phyloP scores from a whole-genome alignment of 2,329 filamentous ascomycete species.

The Davidsoniella virescens region DNA sequence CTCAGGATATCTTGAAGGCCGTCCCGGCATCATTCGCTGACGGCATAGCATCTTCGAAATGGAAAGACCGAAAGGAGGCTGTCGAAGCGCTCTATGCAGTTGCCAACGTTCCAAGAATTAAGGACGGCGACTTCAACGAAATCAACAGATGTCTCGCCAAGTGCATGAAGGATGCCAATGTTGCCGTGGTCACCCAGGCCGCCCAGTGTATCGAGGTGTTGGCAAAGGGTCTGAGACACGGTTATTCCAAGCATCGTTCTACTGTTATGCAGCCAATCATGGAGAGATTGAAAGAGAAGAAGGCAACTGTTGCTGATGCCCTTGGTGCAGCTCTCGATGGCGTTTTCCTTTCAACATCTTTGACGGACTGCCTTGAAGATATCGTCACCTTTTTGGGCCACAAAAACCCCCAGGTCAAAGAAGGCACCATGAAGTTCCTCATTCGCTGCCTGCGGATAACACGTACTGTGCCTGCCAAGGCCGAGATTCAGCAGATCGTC shows the following conservation, averaged over 20 bases:
- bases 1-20: conserved; percentile 71
- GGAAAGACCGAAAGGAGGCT: conserved; percentile 95
- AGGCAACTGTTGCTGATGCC: conserved; percentile 73
- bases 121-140: conserved; percentile 78
- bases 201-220: conserved; percentile 84
- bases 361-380: conserved; percentile 84
- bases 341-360: conserved; percentile 45
- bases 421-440: conserved; percentile 88
- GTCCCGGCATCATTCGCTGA: conserved; percentile 72
- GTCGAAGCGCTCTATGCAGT: conserved; percentile 64
- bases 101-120: conserved; percentile 76
- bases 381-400: conserved; percentile 69
- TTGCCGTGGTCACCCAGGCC: conserved; percentile 82
- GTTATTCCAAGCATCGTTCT: conserved; percentile 66
- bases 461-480: conserved; percentile 64
- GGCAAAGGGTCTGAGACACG: conserved; percentile 65
- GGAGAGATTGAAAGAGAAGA: conserved; percentile 96
- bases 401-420: conserved; percentile 97
- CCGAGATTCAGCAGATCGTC: conserved; percentile 72
- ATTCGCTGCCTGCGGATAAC: conserved; percentile 74
- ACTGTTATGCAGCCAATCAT: conserved; percentile 77
- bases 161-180: conserved; percentile 97
- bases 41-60: conserved; percentile 75
- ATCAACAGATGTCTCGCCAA: conserved; percentile 74
- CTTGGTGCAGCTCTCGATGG: conserved; percentile 70